Conservation (phyloP, 2,329 filamentous ascomycete genomes). For the Alternaria panax region DNA sequence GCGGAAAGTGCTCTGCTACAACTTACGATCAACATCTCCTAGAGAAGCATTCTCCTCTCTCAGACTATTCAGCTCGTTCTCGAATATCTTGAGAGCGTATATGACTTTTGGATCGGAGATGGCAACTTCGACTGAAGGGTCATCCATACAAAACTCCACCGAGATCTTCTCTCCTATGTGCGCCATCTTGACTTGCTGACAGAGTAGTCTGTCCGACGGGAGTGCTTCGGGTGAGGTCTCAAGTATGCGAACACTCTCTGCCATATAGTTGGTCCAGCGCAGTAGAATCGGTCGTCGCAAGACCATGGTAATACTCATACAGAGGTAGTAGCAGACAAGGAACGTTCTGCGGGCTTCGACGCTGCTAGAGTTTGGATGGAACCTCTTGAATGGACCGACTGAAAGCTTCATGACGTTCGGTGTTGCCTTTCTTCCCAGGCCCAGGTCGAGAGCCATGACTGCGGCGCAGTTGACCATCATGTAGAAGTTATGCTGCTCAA, state of each 20-base stretch:
- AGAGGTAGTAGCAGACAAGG: conserved; percentile 68
- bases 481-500: conserved; percentile 89
- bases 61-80: conserved; percentile 56
- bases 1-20: not conserved
- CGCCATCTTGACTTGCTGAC: conserved; percentile 65
- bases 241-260: conserved; percentile 66
- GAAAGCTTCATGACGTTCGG: conserved; percentile 50
- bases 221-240: conserved; percentile 63
- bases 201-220: conserved; percentile 63
- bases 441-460: conserved; percentile 84
- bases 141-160: conserved; percentile 64
- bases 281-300: conserved; percentile 65
- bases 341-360: conserved; percentile 66
- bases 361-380: conserved; percentile 58
- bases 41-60: conserved; percentile 50
- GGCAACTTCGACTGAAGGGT: conserved; percentile 58
- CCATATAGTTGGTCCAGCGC: conserved; percentile 69
- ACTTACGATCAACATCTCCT: conserved; percentile 46
- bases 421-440: conserved; percentile 68
- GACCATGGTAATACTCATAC: conserved; percentile 65
- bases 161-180: conserved; percentile 66
- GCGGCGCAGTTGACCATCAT: conserved; percentile 82
- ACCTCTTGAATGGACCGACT: conserved; percentile 42
- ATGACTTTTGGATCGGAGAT: conserved; percentile 64
- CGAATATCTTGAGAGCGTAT: conserved; percentile 62